Conservation (phyloP, 2,329 filamentous ascomycete genomes). For the Sordariomycetes sp. region DNA sequence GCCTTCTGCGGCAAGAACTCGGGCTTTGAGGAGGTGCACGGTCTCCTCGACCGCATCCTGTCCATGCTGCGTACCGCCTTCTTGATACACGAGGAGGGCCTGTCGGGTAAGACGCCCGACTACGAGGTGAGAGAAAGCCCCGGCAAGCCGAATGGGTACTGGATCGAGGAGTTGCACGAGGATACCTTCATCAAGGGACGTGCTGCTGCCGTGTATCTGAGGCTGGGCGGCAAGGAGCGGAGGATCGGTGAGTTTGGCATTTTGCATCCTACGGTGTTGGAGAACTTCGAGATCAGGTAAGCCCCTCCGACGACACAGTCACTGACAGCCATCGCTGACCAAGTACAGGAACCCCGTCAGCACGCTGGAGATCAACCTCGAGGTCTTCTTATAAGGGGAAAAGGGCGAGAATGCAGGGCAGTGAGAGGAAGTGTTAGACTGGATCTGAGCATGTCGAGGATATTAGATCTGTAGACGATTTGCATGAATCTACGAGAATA, state of each 20-base stretch:
- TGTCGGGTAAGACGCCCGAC: conserved; percentile 40
- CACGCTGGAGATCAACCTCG: conserved; percentile 88
- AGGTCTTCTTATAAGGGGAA: conserved; percentile 71
- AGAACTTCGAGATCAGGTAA: conserved; percentile 84
- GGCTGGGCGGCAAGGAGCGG: conserved; percentile 62
- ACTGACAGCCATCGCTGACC: conserved; percentile 10
- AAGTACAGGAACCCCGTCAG: conserved; percentile 72
- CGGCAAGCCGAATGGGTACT: conserved; percentile 66
- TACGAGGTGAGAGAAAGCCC: conserved; percentile 44
- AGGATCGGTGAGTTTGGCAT: conserved; percentile 89
- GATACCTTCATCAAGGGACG: conserved; percentile 88
- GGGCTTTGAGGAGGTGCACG: conserved; percentile 94
- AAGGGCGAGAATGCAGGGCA: background rate
- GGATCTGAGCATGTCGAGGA: conserved; percentile 2
- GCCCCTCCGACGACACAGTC: conserved; percentile 11
- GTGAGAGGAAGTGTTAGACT: background rate
- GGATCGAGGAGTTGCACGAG: conserved; percentile 88
- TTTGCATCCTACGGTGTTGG: conserved; percentile 82
- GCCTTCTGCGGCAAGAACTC: conserved; percentile 91
- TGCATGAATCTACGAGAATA: too few relatives aligned
- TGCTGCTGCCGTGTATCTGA: conserved; percentile 74
- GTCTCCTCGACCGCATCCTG: conserved; percentile 84
- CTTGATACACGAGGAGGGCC: conserved; percentile 64
- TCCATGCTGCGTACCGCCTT: conserved; percentile 83
- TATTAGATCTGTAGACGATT: too few relatives aligned